phyloP scores from a whole-genome alignment of 768 basidiomycete species.

The Dacryopinax spathularia region DNA sequence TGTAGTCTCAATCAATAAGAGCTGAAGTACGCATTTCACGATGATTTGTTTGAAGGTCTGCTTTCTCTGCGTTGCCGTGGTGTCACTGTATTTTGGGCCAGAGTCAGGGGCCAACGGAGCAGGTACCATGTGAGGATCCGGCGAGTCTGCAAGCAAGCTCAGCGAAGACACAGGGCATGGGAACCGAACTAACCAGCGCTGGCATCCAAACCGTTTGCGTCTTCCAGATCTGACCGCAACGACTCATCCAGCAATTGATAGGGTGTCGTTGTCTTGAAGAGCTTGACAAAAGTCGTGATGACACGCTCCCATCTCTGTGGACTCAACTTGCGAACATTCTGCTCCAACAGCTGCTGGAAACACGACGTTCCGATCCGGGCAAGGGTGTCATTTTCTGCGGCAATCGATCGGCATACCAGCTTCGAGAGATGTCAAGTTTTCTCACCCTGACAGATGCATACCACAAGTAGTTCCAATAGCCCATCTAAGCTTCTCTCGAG shows the following conservation, averaged over 20 bases:
- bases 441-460: constrained; percentile 97
- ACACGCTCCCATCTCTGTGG: constrained; percentile 80
- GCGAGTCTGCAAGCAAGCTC: constrained; percentile 34
- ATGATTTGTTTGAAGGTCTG: constrained; percentile 96
- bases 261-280: constrained; percentile 96
- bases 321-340: constrained; percentile 76
- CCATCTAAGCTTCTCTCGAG: constrained; percentile 84
- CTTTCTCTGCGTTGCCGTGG: constrained; percentile 44
- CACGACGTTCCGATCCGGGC: constrained; percentile 97
- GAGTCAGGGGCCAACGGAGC: constrained; percentile 72
- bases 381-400: constrained; percentile 93
- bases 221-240: constrained; percentile 72
- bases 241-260: constrained; percentile 92
- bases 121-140: constrained; percentile 58
- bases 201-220: constrained; percentile 8
- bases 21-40: constrained; percentile 95
- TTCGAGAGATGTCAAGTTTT: too few relatives aligned
- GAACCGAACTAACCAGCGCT: not conserved
- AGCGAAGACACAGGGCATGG: not conserved
- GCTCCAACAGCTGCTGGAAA: constrained; percentile 88
- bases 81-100: constrained; percentile 33
- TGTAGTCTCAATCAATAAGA: constrained; percentile 91
- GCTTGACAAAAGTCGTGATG: constrained; percentile 78
- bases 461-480: constrained; percentile 79
- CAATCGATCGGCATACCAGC: too few relatives aligned